These are phyloP conservation scores for Bassia scoparia DNA, from an alignment of 148 eudicot genomes.

Conservation along the genomic window DNA sequence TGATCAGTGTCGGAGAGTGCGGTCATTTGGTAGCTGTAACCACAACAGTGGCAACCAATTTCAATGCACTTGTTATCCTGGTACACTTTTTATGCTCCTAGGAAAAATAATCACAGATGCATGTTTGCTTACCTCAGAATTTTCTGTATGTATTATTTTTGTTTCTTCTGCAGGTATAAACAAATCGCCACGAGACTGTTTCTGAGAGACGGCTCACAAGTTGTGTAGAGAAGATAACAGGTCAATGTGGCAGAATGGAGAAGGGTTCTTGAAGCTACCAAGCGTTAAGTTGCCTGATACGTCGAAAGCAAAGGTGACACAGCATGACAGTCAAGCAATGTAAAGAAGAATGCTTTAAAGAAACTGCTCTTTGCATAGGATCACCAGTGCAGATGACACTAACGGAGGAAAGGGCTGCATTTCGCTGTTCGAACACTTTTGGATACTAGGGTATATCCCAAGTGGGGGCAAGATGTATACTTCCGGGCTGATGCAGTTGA, in stretches of 20 bases:
- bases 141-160: no score
- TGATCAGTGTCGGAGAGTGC: constrained; percentile 39
- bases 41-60: constrained; percentile 20
- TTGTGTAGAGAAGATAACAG: constrained; percentile 38
- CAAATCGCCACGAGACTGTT: constrained; percentile 44
- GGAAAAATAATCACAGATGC: no score
- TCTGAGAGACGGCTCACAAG: constrained; percentile 41
- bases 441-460: constrained; percentile 35
- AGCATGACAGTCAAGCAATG: constrained; percentile 30
- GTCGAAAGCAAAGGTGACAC: constrained; percentile 27
- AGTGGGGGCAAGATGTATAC: constrained; percentile 45
- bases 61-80: constrained; percentile 44
- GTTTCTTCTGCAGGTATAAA: constrained; percentile 21
- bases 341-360: constrained; percentile 31
- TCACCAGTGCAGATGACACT: constrained; percentile 33
- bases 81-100: constrained; percentile 9
- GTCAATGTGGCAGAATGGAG: constrained; percentile 35
- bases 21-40: constrained; percentile 41
- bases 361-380: constrained; percentile 47
- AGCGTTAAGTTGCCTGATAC: constrained; percentile 50
- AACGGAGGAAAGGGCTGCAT: constrained; percentile 41
- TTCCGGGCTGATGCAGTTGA: constrained; percentile 38
- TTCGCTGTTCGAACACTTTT: constrained; percentile 28
- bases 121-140: no score
- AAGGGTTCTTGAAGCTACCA: constrained; percentile 40